Conservation (phyloP, 495 filamentous ascomycete genomes). For the Elaphomyces granulatus region DNA sequence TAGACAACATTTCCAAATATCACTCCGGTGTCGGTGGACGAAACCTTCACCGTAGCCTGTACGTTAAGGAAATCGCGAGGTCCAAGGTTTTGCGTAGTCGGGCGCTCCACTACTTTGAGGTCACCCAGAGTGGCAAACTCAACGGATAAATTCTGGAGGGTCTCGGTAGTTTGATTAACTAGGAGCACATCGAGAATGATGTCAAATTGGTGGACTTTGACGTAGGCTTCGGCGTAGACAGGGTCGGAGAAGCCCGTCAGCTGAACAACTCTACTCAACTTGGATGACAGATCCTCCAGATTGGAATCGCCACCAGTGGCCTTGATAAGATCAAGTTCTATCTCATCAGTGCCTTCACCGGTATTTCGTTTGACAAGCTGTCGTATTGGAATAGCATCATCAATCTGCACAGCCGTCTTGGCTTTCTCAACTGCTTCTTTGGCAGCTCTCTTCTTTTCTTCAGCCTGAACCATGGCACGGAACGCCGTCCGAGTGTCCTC, state of each 20-base stretch:
- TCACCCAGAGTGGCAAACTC: constrained; percentile 98
- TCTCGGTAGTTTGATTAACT: constrained; percentile 96
- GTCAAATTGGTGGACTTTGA: constrained; percentile 98
- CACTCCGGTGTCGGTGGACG: constrained; percentile 94
- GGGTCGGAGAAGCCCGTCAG: constrained; percentile 97
- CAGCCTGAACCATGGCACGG: constrained; percentile 93
- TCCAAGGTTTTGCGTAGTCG: constrained; percentile 86
- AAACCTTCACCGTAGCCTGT: constrained; percentile 98
- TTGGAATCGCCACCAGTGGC: constrained; percentile 81
- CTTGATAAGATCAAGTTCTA: constrained; percentile 82
- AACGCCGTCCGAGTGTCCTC: constrained; percentile 95
- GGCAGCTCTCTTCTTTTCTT: constrained; percentile 89
- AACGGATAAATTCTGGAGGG: constrained; percentile 90
- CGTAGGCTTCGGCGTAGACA: constrained; percentile 96
- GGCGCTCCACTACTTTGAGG: constrained; percentile 93
- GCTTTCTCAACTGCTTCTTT: constrained; percentile 86
- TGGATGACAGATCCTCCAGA: constrained; percentile 76
- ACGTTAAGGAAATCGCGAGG: constrained; percentile 96
- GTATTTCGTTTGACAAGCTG: constrained; percentile 86
- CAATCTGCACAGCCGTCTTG: constrained; percentile 87
- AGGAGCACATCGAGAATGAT: constrained; percentile 94
- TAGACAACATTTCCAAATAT: constrained; percentile 99
- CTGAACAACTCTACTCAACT: constrained; percentile 91
- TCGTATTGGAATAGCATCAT: constrained; percentile 84
- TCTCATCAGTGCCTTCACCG: constrained; percentile 69